phyloP scores from a whole-genome alignment of 169 alveolate species.

The Plasmodium relictum region DNA sequence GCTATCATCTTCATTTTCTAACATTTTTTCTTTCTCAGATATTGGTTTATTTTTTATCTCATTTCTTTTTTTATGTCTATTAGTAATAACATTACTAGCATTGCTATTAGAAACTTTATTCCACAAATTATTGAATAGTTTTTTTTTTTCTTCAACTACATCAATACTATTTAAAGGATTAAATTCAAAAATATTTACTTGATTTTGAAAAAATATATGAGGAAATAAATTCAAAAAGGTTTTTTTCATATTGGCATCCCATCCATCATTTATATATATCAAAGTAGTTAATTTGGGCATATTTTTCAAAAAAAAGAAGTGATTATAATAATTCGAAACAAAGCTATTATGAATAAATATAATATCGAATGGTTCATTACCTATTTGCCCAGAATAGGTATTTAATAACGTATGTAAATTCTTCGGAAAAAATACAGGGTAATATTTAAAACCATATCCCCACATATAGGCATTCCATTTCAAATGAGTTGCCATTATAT shows the following conservation, averaged over 20 bases:
- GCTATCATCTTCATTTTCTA: constrained; percentile 24
- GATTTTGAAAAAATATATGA: constrained; percentile 71
- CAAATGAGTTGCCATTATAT: constrained; percentile 61
- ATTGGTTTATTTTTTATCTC: not conserved
- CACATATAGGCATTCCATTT: constrained; percentile 71
- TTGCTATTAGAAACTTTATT: constrained; percentile 49
- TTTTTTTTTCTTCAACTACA: constrained; percentile 28
- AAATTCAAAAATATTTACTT: constrained; percentile 68
- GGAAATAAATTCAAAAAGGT: constrained; percentile 67
- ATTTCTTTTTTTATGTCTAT: constrained; percentile 65
- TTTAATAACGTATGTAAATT: constrained; percentile 61
- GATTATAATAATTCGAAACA: constrained; percentile 64
- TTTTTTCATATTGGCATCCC: constrained; percentile 67
- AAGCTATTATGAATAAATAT: constrained; percentile 70
- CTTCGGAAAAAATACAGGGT: constrained; percentile 59
- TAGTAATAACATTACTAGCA: constrained; percentile 25
- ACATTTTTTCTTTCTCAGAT: not conserved
- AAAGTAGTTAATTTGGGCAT: constrained; percentile 69
- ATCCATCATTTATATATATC: constrained; percentile 64
- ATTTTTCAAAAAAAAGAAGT: constrained; percentile 58
- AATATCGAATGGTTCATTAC: constrained; percentile 64
- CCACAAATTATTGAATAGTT: constrained; percentile 47
- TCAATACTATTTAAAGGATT: constrained; percentile 50
- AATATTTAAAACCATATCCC: constrained; percentile 75
- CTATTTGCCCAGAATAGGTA: constrained; percentile 50